These are phyloP conservation scores for Ophiostoma pallidulum DNA, from an alignment of 2,329 filamentous ascomycete genomes.

Conservation along the genomic window DNA sequence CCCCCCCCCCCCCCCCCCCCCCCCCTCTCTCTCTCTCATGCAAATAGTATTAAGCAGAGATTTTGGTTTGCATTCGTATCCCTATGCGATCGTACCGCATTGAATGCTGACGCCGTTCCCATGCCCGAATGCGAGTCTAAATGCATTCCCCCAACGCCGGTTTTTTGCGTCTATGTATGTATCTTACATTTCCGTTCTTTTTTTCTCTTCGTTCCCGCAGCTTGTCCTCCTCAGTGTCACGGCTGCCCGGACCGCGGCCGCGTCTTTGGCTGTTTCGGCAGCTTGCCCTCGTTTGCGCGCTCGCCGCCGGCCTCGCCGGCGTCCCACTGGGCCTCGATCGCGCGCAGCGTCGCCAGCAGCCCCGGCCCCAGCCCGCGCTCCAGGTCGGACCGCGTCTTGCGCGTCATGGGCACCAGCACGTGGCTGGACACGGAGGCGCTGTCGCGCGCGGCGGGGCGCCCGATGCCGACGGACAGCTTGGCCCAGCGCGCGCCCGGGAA, in stretches of 20 bases:
- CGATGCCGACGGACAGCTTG: constrained; percentile 76
- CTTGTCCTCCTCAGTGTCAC: background rate
- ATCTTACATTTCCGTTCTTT: too few relatives aligned
- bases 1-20: too few relatives aligned
- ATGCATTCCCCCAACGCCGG: too few relatives aligned
- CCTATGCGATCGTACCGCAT: too few relatives aligned
- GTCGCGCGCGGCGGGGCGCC: constrained; percentile 64
- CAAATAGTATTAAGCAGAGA: too few relatives aligned
- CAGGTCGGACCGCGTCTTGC: constrained; percentile 40
- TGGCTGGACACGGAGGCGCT: constrained; percentile 60
- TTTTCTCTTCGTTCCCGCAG: too few relatives aligned
- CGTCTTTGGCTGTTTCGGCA: background rate
- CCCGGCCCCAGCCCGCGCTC: constrained; percentile 41
- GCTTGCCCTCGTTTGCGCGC: background rate
- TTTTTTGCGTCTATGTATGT: too few relatives aligned
- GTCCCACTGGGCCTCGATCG: constrained; percentile 33
- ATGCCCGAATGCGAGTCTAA: too few relatives aligned
- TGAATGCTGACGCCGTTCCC: too few relatives aligned
- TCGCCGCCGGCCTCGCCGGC: background rate
- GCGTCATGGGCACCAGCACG: constrained; percentile 61
- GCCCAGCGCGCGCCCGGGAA: constrained; percentile 37
- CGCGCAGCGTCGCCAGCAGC: constrained; percentile 40
- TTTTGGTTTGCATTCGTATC: too few relatives aligned
- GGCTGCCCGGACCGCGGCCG: background rate
- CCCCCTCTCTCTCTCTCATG: too few relatives aligned